phyloP scores from a whole-genome alignment of 2,329 filamentous ascomycete genomes.

The Diaporthe amygdali region DNA sequence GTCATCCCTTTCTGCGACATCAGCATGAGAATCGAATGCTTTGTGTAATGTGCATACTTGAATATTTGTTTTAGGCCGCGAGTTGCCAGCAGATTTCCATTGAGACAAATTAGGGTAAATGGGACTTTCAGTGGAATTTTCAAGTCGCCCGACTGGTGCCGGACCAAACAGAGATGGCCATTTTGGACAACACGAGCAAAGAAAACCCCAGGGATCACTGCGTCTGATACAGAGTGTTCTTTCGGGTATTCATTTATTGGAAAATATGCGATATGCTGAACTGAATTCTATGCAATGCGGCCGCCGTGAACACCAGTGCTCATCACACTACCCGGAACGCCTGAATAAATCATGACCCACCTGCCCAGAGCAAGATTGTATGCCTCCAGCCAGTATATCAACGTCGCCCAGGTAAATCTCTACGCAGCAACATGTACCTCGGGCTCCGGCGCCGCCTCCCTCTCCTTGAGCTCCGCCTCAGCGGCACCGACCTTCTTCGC shows the following conservation, averaged over 20 bases:
- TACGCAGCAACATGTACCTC: not conserved
- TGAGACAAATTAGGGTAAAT: too few relatives aligned
- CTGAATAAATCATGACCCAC: not conserved
- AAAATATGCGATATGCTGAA: not conserved
- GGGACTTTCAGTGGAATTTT: too few relatives aligned
- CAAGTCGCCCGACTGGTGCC: not conserved
- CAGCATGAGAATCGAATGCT: not conserved
- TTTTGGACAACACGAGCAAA: not conserved
- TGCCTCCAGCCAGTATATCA: constrained; percentile 22
- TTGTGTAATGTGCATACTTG: too few relatives aligned
- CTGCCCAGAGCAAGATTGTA: not conserved
- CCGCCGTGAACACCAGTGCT: not conserved
- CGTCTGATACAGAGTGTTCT: not conserved
- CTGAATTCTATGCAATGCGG: constrained; percentile 7
- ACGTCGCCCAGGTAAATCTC: too few relatives aligned
- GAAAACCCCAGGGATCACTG: not conserved
- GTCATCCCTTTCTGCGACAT: not conserved
- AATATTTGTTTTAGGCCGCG: too few relatives aligned
- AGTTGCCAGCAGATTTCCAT: not conserved
- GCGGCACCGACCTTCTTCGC: constrained; percentile 27
- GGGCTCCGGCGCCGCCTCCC: constrained; percentile 20
- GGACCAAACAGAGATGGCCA: not conserved
- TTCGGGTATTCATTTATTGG: not conserved
- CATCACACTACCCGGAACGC: not conserved
- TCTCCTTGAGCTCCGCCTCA: constrained; percentile 28